phyloP scores from a whole-genome alignment of 805 yeast species.

The Kurtzmaniella cleridarum region DNA sequence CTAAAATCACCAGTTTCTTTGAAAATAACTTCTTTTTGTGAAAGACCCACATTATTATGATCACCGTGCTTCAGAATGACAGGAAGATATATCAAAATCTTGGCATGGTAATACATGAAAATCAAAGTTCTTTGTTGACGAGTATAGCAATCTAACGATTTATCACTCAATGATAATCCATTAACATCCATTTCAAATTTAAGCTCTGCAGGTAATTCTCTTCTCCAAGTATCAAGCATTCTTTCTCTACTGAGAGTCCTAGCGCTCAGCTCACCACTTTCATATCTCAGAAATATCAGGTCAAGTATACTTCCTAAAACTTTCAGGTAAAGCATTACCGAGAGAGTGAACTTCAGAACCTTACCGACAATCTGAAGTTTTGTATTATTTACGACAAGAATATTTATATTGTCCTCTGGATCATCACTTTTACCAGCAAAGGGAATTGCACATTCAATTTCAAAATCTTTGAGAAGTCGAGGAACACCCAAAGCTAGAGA shows the following conservation, averaged over 20 bases:
- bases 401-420: constrained; percentile 41
- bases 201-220: constrained; percentile 57
- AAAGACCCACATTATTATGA: constrained; percentile 34
- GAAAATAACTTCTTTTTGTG: constrained; percentile 27
- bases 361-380: constrained; percentile 63
- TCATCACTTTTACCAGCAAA: constrained; percentile 45
- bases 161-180: constrained; percentile 39
- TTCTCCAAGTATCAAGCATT: constrained; percentile 73
- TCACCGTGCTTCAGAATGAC: constrained; percentile 36
- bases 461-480: constrained; percentile 69
- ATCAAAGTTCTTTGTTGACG: constrained; percentile 51
- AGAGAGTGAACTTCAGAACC: constrained; percentile 57
- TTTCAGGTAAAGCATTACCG: constrained; percentile 63
- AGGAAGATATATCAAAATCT: constrained; percentile 37
- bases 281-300: constrained; percentile 59
- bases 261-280: constrained; percentile 21
- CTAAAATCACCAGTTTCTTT: constrained; percentile 33
- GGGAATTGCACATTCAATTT: constrained; percentile 83
- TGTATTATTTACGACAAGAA: constrained; percentile 54
- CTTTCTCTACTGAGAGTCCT: constrained; percentile 45
- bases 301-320: constrained; percentile 72
- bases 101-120: constrained; percentile 39
- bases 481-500: constrained; percentile 81
- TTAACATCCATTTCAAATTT: constrained; percentile 61
- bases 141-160: constrained; percentile 24